phyloP scores from a whole-genome alignment of 371 early-diverging fungal species.

The Syncephalastrum monosporum region DNA sequence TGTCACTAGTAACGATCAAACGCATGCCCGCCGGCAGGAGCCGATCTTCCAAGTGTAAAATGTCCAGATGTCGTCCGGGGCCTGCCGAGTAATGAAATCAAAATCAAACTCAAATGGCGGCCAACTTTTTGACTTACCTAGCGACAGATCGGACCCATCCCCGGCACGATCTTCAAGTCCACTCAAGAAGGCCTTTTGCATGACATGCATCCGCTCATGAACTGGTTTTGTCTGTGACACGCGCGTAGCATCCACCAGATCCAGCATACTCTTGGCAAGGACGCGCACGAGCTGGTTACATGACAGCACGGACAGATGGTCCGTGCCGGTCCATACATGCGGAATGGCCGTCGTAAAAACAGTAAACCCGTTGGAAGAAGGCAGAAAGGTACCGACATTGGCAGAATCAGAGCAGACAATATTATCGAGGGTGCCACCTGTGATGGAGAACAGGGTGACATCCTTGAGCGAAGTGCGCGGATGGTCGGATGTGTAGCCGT shows the following conservation, averaged over 20 bases:
- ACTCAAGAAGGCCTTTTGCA: constrained; percentile 61
- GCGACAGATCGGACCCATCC: constrained; percentile 31
- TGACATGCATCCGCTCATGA: constrained; percentile 60
- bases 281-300: constrained; percentile 85
- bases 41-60: constrained; percentile 11
- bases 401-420: constrained; percentile 82
- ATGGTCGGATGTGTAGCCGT: constrained; percentile 24
- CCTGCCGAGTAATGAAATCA: constrained; percentile 14
- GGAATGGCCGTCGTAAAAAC: constrained; percentile 79
- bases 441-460: constrained; percentile 85
- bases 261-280: constrained; percentile 57
- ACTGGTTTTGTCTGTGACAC: constrained; percentile 67
- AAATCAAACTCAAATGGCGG: constrained; percentile 9
- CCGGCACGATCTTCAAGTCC: constrained; percentile 54
- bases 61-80: constrained; percentile 20
- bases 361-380: constrained; percentile 71
- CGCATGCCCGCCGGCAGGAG: constrained; percentile 24
- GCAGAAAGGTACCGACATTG: constrained; percentile 71
- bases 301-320: constrained; percentile 90
- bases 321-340: constrained; percentile 86
- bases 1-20: constrained; percentile 15
- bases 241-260: constrained; percentile 67
- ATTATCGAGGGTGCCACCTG: constrained; percentile 88
- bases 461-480: constrained; percentile 32
- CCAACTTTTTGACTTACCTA: constrained; percentile 21